Evolutionary conservation across 176 grass and related monocot species (phyloP), one percentile per base, ranked within the genome.

Genomic region (Neostapfia colusana): DNA sequence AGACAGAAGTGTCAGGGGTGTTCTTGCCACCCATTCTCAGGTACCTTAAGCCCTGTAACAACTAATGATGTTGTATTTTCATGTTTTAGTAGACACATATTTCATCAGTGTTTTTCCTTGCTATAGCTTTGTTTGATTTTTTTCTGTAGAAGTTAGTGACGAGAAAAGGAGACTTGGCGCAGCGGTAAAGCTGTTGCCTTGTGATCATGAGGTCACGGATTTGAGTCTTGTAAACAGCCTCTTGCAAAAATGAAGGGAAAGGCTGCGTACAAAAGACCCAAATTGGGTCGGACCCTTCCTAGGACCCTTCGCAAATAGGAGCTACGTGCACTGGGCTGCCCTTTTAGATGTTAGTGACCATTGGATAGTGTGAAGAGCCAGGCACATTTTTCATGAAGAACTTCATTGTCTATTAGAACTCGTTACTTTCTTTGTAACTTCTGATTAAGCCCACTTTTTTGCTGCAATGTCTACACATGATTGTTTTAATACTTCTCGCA

Each of bases 1-100:
- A 64, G 81, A 90, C 61, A 72, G 0, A 61, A 92, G 86, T 68
- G 83, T 81, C 40, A 83, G 95, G 61, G 91, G 88, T 51, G 72
- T 98, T 73, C 95, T 98, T 31, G 84, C 91, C 18, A 93, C 91
- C 56, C 87, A 91, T 83, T 94, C 95, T 63, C 84, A 90, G 87
- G 94, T 97, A 76, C 59, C 50, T 36, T 82, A 66, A 35, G 62
- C 48, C 67, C 13, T 62, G 20, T 20, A 54, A 49, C 8, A 48
- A 35, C 14, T 53, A 9, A 34, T 18, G 49, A 28, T 51, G 17
- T 36, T 49, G 16, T 65, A 80, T 75, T 80, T 67, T 26, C 23
- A 43, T 73, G 21, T 34, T 17, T 76, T 78, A 78, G 8, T 70
- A 16, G 8, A 20, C 3, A 70, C 16, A 35, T 1, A 54, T 74